phyloP scores from a whole-genome alignment of 129 eudicot genomes.

The Glebionis coronaria region DNA sequence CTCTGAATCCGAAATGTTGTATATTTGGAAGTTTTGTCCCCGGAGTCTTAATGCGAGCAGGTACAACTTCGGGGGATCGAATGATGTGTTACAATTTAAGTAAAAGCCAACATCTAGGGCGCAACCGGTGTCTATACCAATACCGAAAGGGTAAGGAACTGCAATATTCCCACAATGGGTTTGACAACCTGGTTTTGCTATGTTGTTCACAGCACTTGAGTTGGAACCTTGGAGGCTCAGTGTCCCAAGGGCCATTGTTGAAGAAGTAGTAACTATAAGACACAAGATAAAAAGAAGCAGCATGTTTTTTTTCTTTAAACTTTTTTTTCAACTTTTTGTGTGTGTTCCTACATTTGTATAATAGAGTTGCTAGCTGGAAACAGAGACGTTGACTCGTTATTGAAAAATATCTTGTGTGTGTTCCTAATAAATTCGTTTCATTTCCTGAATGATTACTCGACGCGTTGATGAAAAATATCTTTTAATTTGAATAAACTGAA shows the following conservation, averaged over 20 bases:
- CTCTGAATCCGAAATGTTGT: neutral
- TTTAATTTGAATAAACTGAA: too few species aligned
- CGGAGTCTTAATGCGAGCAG: too few species aligned
- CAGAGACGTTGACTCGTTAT: too few species aligned
- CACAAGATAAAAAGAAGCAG: neutral
- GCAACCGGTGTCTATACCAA: conserved; percentile 17
- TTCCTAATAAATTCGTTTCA: too few species aligned
- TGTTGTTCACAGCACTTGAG: conserved; percentile 1
- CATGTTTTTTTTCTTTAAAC: neutral
- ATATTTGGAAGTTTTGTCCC: neutral
- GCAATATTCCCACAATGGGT: conserved; percentile 26
- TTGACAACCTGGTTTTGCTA: conserved; percentile 14
- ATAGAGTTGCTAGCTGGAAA: too few species aligned
- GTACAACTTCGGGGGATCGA: neutral
- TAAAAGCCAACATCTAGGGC: conserved; percentile 12
- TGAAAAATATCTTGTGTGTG: too few species aligned
- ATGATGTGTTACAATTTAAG: neutral
- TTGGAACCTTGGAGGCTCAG: conserved; percentile 10
- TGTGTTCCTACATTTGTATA: too few species aligned
- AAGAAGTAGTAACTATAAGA: neutral
- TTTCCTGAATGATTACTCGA: too few species aligned
- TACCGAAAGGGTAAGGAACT: conserved; percentile 33
- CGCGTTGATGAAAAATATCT: too few species aligned
- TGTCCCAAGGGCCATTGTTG: neutral
- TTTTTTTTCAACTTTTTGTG: too few species aligned